Evolutionary conservation across 257 asterid genomes (phyloP).

Genomic region (Przewalskia tangutica): DNA sequence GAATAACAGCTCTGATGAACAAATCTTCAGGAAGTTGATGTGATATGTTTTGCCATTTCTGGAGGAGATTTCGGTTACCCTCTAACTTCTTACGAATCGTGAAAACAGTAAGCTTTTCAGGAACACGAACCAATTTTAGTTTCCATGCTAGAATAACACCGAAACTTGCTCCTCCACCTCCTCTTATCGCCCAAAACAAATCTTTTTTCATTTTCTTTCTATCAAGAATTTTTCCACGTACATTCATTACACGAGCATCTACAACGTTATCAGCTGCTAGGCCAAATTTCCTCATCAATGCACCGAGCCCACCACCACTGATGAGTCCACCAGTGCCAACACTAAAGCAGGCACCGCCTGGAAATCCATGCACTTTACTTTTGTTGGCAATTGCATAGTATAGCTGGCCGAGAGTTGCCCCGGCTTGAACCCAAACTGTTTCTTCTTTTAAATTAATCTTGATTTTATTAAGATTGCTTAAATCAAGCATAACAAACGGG

Average conservation of each 20-base stretch:
- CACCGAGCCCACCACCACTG: background rate
- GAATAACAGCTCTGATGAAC: background rate
- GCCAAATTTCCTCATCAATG: background rate
- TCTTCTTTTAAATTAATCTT: background rate
- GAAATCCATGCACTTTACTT: constrained; percentile 7
- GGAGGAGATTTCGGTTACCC: background rate
- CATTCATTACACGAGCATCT: background rate
- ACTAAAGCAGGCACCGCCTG: constrained; percentile 9
- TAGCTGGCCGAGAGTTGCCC: constrained; percentile 11
- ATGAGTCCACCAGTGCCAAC: constrained; percentile 12
- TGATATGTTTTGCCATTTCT: background rate
- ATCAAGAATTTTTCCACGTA: background rate
- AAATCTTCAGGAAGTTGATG: constrained; percentile 1
- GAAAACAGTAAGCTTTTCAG: background rate
- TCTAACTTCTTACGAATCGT: background rate
- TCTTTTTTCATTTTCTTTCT: background rate
- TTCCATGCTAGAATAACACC: background rate
- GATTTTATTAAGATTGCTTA: background rate
- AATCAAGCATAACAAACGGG: background rate
- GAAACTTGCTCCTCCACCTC: constrained; percentile 3
- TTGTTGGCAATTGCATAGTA: background rate
- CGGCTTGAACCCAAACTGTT: constrained; percentile 13
- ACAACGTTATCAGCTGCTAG: background rate
- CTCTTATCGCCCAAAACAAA: background rate
- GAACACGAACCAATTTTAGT: background rate